phyloP scores from a whole-genome alignment of 352 stramenopile genomes.

The Plasmopara viticola region DNA sequence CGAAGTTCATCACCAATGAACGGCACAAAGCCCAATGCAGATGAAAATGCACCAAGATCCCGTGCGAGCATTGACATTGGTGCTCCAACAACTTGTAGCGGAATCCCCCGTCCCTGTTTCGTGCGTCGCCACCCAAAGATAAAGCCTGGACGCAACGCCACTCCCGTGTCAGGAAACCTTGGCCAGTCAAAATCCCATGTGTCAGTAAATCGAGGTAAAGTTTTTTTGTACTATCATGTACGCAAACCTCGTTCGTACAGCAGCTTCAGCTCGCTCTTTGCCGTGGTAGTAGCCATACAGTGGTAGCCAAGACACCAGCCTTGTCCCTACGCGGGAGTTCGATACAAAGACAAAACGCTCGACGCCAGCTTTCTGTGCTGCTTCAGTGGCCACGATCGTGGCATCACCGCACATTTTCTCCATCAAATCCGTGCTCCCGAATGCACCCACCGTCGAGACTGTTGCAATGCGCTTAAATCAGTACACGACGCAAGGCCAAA shows the following conservation, averaged over 20 bases:
- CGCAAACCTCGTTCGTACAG: constrained; percentile 48
- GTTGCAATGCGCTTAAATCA: constrained; percentile 6
- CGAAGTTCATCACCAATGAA: constrained; percentile 66
- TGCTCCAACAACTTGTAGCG: constrained; percentile 66
- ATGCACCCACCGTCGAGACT: constrained; percentile 86
- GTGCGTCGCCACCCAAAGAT: constrained; percentile 81
- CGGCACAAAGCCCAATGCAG: constrained; percentile 46
- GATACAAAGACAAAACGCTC: constrained; percentile 88
- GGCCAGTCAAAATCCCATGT: not conserved
- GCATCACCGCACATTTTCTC: constrained; percentile 85
- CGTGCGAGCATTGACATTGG: constrained; percentile 63
- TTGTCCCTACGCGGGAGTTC: constrained; percentile 84
- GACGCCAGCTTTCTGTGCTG: constrained; percentile 61
- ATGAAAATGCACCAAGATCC: constrained; percentile 50
- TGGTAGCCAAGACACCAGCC: constrained; percentile 61
- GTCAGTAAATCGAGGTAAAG: not conserved
- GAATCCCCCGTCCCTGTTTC: constrained; percentile 52
- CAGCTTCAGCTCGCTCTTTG: constrained; percentile 80
- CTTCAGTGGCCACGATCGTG: constrained; percentile 69
- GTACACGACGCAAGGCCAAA: not conserved
- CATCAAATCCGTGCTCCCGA: constrained; percentile 87
- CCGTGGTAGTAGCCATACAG: constrained; percentile 88
- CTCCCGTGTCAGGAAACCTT: constrained; percentile 65
- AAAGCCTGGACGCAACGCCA: constrained; percentile 84
- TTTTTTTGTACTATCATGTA: not conserved